These are phyloP conservation scores for Nymphaea thermarum DNA, from an alignment of 164 flowering plant genomes.

Conservation along the genomic window DNA sequence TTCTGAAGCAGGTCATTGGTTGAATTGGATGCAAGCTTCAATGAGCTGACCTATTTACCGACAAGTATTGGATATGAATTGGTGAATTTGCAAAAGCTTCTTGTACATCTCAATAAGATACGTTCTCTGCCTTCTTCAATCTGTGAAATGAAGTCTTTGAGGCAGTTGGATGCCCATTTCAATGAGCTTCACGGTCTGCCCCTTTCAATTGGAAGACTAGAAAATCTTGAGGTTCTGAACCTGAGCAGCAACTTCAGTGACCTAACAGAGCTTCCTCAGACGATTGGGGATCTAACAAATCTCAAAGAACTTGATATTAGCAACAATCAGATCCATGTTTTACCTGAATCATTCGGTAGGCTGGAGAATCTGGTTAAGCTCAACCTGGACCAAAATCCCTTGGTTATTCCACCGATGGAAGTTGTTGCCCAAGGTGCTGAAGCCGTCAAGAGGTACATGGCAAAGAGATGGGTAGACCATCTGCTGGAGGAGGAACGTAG, in stretches of 20 bases:
- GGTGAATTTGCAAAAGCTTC: slow-evolving; percentile 47
- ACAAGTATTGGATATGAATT: slow-evolving; percentile 76
- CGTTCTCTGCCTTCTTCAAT: slow-evolving; percentile 74
- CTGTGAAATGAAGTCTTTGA: slow-evolving; percentile 74
- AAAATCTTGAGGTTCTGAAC: slow-evolving; percentile 62
- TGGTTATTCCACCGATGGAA: slow-evolving; percentile 65
- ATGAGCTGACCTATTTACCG: slow-evolving; percentile 61
- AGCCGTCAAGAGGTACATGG: slow-evolving; percentile 72
- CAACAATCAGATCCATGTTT: slow-evolving; percentile 80
- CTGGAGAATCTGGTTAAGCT: slow-evolving; percentile 64
- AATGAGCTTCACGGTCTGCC: slow-evolving; percentile 90
- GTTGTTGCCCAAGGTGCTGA: slow-evolving; percentile 61
- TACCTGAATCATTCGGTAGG: slow-evolving; percentile 75
- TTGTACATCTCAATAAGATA: slow-evolving; percentile 64
- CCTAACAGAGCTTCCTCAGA: slow-evolving; percentile 66
- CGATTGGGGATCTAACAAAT: slow-evolving; percentile 69
- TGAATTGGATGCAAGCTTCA: slow-evolving; percentile 79
- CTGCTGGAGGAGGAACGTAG: slow-evolving; percentile 57
- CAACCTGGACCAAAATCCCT: slow-evolving; percentile 78
- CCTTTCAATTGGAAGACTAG: slow-evolving; percentile 49
- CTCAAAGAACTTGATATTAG: slow-evolving; percentile 82
- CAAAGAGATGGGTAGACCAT: slow-evolving; percentile 64
- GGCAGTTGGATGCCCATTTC: slow-evolving; percentile 71
- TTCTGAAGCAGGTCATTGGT: slow-evolving; percentile 53
- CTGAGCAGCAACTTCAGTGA: slow-evolving; percentile 82